phyloP scores from a whole-genome alignment of 2,329 filamentous ascomycete species.

The Ophiostoma perfectum region DNA sequence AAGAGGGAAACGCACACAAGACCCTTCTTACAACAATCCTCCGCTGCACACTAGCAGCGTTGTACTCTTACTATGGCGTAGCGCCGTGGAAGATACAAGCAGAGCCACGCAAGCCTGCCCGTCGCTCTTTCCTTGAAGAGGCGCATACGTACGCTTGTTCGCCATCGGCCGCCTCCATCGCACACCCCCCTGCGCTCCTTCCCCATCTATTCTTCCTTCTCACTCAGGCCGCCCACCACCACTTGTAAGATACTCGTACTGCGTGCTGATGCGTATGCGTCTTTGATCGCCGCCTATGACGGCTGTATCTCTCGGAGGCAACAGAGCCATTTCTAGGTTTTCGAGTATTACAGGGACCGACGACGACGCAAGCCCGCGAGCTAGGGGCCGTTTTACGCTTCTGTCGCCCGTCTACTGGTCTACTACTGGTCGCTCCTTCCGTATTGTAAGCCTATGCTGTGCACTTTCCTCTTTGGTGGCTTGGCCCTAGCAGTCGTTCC shows the following conservation, averaged over 20 bases:
- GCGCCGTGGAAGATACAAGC: constrained; percentile 19
- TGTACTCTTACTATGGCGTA: constrained; percentile 19
- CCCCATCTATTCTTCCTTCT: constrained; percentile 6
- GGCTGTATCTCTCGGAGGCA: not conserved
- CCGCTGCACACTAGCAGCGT: constrained; percentile 14
- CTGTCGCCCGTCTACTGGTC: not conserved
- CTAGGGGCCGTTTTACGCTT: not conserved
- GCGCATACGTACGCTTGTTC: constrained; percentile 28
- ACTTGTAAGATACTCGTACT: not conserved
- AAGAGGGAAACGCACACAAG: constrained; percentile 11
- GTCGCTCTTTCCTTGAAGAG: constrained; percentile 25
- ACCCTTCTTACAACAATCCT: constrained; percentile 15
- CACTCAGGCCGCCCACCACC: not conserved
- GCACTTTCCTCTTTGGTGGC: not conserved
- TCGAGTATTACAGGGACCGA: too few relatives aligned
- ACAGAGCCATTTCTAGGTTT: not conserved
- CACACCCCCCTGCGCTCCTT: constrained; percentile 10
- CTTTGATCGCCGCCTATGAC: too few relatives aligned
- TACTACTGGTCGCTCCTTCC: not conserved
- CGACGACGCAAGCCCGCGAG: not conserved
- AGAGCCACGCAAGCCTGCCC: constrained; percentile 26
- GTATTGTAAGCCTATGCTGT: not conserved
- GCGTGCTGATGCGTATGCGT: not conserved
- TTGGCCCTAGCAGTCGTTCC: not conserved
- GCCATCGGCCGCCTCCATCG: constrained; percentile 18